These are phyloP conservation scores for Breviolum minutum DNA, from an alignment of 73 alveolate genomes.

Conservation along the genomic window DNA sequence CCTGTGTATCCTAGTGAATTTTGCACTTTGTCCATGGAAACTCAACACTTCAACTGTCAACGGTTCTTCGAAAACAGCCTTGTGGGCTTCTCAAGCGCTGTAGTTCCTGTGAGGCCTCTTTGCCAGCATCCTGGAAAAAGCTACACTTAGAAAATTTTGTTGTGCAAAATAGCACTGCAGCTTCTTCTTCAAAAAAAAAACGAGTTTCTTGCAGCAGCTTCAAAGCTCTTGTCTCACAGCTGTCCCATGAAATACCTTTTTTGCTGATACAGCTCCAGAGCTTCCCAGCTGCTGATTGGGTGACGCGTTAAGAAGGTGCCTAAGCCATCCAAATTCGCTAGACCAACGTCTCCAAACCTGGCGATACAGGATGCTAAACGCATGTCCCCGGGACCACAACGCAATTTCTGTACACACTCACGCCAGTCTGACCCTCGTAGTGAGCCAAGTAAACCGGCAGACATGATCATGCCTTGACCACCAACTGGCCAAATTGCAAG, in stretches of 20 bases:
- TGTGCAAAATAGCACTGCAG: not conserved
- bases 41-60: not conserved
- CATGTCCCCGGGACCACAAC: constrained; percentile 75
- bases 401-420: constrained; percentile 36
- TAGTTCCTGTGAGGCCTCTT: constrained; percentile 3
- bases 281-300: constrained; percentile 1
- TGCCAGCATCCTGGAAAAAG: constrained; percentile 16
- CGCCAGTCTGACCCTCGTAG: constrained; percentile 60
- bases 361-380: constrained; percentile 45
- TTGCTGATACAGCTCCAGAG: constrained; percentile 1
- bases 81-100: constrained; percentile 1
- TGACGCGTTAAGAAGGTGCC: constrained; percentile 52
- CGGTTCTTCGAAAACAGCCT: not conserved
- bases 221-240: too few species aligned
- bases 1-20: too few species aligned
- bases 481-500: constrained; percentile 76
- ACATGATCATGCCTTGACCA: constrained; percentile 60
- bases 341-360: constrained; percentile 35
- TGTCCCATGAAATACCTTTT: too few species aligned
- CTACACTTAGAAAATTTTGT: not conserved
- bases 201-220: too few species aligned
- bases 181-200: too few species aligned
- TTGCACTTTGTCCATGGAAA: not conserved
- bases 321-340: constrained; percentile 7
- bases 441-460: constrained; percentile 5